A percentile compares a stretch with the other conserved stretches of the same genome.
phyloP scores from a whole-genome alignment of 2,329 filamentous ascomycete genomes.

The Aspergillus cejpii region DNA sequence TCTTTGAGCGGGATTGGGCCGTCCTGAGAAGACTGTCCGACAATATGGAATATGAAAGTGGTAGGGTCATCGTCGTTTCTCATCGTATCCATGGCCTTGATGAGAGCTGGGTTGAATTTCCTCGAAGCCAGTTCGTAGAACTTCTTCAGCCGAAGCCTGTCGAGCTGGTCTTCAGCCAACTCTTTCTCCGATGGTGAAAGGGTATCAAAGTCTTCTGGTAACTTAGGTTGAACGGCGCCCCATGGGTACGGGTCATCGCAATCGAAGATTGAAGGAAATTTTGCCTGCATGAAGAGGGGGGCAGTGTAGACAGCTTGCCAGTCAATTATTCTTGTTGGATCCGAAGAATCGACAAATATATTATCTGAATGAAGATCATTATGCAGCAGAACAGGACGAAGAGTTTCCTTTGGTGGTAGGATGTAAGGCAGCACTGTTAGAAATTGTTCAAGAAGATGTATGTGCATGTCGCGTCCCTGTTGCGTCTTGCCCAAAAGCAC shows the following conservation, averaged over 20 bases:
- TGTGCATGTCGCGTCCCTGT: slow-evolving; percentile 7
- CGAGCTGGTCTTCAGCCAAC: slow-evolving; percentile 6
- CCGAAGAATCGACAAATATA: slow-evolving; percentile 28
- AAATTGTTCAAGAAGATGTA: slow-evolving; percentile 19
- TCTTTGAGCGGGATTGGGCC: slow-evolving; percentile 18
- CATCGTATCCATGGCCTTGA: slow-evolving; percentile 18
- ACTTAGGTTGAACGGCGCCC: slow-evolving; percentile 20
- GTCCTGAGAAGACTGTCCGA: slow-evolving; percentile 13
- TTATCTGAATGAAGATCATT: slow-evolving; percentile 28
- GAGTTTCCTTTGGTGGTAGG: slow-evolving; percentile 10
- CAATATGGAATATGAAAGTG: slow-evolving; percentile 19
- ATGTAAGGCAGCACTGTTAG: slow-evolving; percentile 17
- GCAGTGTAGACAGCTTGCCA: slow-evolving; percentile 22
- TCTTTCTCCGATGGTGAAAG: slow-evolving; percentile 14
- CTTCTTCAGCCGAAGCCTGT: slow-evolving; percentile 16
- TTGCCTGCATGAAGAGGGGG: slow-evolving; percentile 24
- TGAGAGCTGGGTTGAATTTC: slow-evolving; percentile 20
- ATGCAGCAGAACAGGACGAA: slow-evolving; percentile 14
- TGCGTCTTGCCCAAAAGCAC: background rate
- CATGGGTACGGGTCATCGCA: slow-evolving; percentile 21
- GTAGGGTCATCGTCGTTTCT: slow-evolving; percentile 17
- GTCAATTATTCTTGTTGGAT: slow-evolving; percentile 25
- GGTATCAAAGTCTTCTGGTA: slow-evolving; percentile 21
- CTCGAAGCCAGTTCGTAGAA: slow-evolving; percentile 21
- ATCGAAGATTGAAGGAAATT: slow-evolving; percentile 20